Evolutionary conservation across 2,329 filamentous ascomycete genomes (phyloP).

Genomic region (Ophiostoma perfectum): DNA sequence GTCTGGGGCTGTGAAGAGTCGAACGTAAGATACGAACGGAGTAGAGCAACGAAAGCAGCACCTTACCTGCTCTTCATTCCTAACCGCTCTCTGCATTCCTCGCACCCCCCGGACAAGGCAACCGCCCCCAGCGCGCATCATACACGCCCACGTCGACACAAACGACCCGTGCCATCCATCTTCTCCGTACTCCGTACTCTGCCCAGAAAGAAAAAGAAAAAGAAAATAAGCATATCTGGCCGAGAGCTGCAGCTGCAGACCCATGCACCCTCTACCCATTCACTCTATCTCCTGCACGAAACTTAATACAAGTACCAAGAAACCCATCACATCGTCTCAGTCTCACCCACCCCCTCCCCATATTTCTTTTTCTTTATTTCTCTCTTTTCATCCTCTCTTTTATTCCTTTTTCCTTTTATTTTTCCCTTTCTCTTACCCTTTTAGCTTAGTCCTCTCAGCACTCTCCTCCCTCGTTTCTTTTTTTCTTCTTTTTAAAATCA

Average conservation of each 20-base stretch:
- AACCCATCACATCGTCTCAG: neutral
- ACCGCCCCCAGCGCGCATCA: neutral
- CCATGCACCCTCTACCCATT: neutral
- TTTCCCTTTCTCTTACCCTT: conserved; percentile 5
- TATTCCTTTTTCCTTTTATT: neutral
- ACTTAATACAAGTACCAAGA: conserved; percentile 6
- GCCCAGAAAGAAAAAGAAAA: neutral
- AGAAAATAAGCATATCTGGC: conserved; percentile 4
- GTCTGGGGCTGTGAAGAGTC: no score
- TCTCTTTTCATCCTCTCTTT: neutral
- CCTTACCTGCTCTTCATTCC: neutral
- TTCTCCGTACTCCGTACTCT: no score
- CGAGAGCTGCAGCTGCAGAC: neutral
- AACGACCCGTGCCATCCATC: no score
- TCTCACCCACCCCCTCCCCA: neutral
- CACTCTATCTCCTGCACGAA: neutral
- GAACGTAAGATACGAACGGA: no score
- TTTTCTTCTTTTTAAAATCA: neutral
- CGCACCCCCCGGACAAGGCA: neutral
- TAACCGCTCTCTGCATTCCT: neutral
- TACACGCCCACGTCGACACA: no score
- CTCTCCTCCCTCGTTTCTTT: conserved; percentile 8
- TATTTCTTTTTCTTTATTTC: neutral
- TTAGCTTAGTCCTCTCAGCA: neutral
- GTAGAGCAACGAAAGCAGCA: neutral